Conservation (phyloP, 2,329 filamentous ascomycete genomes). For the Ceratocystis lukuohia region DNA sequence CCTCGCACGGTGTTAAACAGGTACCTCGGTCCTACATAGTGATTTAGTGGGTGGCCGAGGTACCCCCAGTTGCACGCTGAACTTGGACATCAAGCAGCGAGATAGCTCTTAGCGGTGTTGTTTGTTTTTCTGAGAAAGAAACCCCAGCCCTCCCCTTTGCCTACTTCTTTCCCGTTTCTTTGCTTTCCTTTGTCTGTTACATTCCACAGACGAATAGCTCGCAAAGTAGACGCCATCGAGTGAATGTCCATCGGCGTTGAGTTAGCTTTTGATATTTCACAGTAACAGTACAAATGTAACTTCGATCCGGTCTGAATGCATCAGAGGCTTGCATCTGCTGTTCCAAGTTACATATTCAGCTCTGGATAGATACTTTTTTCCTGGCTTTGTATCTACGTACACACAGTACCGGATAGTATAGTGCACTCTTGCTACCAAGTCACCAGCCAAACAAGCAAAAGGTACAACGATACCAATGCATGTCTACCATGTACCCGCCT, state of each 20-base stretch:
- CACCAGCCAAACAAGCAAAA: background rate
- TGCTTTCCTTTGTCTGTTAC: too few relatives aligned
- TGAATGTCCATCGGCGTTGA: too few relatives aligned
- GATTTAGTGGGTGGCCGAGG: background rate
- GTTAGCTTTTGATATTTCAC: background rate
- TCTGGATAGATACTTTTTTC: conserved; percentile 5
- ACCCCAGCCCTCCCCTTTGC: too few relatives aligned
- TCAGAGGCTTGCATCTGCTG: background rate
- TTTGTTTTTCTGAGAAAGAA: too few relatives aligned
- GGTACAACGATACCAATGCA: conserved; percentile 3
- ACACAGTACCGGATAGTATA: background rate
- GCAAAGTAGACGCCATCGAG: too few relatives aligned
- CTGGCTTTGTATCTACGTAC: background rate
- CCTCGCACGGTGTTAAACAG: background rate
- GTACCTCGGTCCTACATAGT: background rate
- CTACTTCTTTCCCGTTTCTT: too few relatives aligned
- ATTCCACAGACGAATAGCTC: too few relatives aligned
- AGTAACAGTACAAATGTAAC: too few relatives aligned
- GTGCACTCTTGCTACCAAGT: background rate
- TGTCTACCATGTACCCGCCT: conserved; percentile 1
- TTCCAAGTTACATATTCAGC: background rate
- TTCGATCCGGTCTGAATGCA: background rate
- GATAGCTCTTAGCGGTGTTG: too few relatives aligned
- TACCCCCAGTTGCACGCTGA: background rate
- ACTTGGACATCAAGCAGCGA: background rate